A percentile compares a stretch with the other conserved stretches of the same genome.
phyloP scores from a whole-genome alignment of 1,284 basidiomycete genomes.

The Papiliotrema laurentii region DNA sequence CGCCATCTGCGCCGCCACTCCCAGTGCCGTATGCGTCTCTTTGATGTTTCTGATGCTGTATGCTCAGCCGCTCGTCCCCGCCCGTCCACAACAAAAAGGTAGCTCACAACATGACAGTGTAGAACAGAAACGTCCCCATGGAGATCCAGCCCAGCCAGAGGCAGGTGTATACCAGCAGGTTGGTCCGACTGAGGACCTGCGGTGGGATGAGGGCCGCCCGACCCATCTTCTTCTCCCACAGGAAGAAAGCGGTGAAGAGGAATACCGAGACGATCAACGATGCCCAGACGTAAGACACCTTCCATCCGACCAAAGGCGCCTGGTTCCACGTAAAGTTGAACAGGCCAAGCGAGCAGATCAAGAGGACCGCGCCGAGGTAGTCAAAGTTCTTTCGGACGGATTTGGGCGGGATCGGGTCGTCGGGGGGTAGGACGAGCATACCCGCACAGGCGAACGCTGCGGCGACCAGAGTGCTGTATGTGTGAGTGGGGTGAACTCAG shows the following conservation, averaged over 20 bases:
- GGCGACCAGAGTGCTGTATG: slow-evolving; percentile 17
- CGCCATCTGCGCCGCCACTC: slow-evolving; percentile 18
- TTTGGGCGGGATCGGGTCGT: slow-evolving; percentile 5
- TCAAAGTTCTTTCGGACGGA: slow-evolving; percentile 10
- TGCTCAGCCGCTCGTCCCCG: neutral
- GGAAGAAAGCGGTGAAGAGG: slow-evolving; percentile 19
- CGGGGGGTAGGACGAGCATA: slow-evolving; percentile 17
- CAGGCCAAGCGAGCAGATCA: slow-evolving; percentile 21
- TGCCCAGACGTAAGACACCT: slow-evolving; percentile 22
- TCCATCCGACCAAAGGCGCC: slow-evolving; percentile 27
- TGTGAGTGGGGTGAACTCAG: neutral
- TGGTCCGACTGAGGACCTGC: slow-evolving; percentile 17
- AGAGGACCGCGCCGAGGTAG: slow-evolving; percentile 17
- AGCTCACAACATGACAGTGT: slow-evolving; percentile 19
- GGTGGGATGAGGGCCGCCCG: slow-evolving; percentile 23
- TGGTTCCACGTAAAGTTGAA: slow-evolving; percentile 38
- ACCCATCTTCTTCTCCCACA: slow-evolving; percentile 20
- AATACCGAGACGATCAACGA: slow-evolving; percentile 22
- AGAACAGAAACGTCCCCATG: slow-evolving; percentile 27
- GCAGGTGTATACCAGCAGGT: slow-evolving; percentile 20
- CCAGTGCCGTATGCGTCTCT: slow-evolving; percentile 16
- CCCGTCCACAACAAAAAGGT: neutral
- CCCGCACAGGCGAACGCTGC: slow-evolving; percentile 14
- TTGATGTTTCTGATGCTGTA: slow-evolving; percentile 20
- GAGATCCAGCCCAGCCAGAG: slow-evolving; percentile 32